These are phyloP conservation scores for Umbelopsis vinacea DNA, from an alignment of 192 early-diverging fungal genomes.

Conservation along the genomic window DNA sequence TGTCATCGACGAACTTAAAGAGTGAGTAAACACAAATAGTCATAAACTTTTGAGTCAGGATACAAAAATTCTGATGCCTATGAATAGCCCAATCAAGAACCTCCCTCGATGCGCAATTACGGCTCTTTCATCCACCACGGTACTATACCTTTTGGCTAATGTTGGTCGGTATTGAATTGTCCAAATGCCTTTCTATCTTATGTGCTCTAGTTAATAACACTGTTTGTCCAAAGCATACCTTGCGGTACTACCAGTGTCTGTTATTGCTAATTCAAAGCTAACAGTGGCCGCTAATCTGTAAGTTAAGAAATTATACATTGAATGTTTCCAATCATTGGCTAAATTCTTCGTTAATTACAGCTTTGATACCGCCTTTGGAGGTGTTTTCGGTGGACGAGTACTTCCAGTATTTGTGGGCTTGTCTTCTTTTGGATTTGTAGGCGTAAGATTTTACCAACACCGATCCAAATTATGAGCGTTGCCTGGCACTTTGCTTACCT, in stretches of 20 bases:
- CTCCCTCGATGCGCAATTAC: conserved; percentile 58
- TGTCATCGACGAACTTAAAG: conserved; percentile 60
- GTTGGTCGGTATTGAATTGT: background rate
- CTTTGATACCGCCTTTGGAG: conserved; percentile 32
- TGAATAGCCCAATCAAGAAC: conserved; percentile 53
- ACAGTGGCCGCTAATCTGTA: conserved; percentile 39
- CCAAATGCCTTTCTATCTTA: background rate
- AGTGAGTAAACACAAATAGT: background rate
- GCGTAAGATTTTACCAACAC: conserved; percentile 4
- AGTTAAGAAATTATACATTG: background rate
- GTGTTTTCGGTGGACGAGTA: conserved; percentile 44
- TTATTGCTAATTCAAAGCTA: conserved; percentile 32
- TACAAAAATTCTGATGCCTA: background rate
- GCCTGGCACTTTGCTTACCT: no score
- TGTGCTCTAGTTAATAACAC: background rate
- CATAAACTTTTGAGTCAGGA: background rate
- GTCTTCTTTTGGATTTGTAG: conserved; percentile 39
- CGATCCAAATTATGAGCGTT: background rate
- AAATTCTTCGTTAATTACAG: conserved; percentile 13
- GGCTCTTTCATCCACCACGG: conserved; percentile 51
- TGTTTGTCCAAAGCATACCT: conserved; percentile 25
- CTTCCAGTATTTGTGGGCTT: conserved; percentile 49
- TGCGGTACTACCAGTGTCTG: conserved; percentile 28
- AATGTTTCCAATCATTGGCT: background rate
- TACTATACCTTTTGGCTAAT: conserved; percentile 60